A percentile compares a stretch with the other conserved stretches of the same genome.
phyloP scores from a whole-genome alignment of 2,329 filamentous ascomycete species.

The Exophiala alcalophila region DNA sequence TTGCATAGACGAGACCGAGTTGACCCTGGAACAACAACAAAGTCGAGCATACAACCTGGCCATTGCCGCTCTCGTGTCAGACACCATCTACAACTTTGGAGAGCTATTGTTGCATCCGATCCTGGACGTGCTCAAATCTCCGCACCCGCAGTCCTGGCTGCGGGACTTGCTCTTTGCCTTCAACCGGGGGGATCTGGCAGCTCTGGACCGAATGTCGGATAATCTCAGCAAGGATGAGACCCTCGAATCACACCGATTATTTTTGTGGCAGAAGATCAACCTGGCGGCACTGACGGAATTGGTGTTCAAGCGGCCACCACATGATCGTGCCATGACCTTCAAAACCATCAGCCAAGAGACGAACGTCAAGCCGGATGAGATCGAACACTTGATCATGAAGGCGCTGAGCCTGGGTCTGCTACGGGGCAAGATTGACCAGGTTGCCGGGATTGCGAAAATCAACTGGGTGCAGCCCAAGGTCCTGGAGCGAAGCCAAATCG shows the following conservation, averaged over 20 bases:
- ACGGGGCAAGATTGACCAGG: slow-evolving; percentile 91
- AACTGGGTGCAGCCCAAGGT: slow-evolving; percentile 99
- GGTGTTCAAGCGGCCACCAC: slow-evolving; percentile 91
- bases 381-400: slow-evolving; percentile 99
- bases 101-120: slow-evolving; percentile 98
- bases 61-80: slow-evolving; percentile 86
- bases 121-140: slow-evolving; percentile 72
- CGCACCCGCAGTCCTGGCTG: slow-evolving; percentile 72
- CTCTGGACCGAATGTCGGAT: slow-evolving; percentile 77
- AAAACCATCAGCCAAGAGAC: slow-evolving; percentile 84
- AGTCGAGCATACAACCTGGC: slow-evolving; percentile 87
- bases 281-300: slow-evolving; percentile 93
- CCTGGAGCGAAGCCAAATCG: slow-evolving; percentile 90
- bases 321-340: slow-evolving; percentile 94
- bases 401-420: slow-evolving; percentile 90
- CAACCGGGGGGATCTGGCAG: slow-evolving; percentile 87
- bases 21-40: slow-evolving; percentile 72
- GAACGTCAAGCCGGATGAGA: slow-evolving; percentile 84
- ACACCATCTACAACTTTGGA: slow-evolving; percentile 98
- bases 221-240: slow-evolving; percentile 78
- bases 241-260: slow-evolving; percentile 73
- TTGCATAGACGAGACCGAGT: slow-evolving; percentile 78
- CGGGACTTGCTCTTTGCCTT: slow-evolving; percentile 95
- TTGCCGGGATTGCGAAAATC: slow-evolving; percentile 88
- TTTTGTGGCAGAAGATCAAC: slow-evolving; percentile 96